A percentile compares a stretch with the other conserved stretches of the same genome.
phyloP scores from a whole-genome alignment of 345 rosid species.

The Raphanus raphanistrum region DNA sequence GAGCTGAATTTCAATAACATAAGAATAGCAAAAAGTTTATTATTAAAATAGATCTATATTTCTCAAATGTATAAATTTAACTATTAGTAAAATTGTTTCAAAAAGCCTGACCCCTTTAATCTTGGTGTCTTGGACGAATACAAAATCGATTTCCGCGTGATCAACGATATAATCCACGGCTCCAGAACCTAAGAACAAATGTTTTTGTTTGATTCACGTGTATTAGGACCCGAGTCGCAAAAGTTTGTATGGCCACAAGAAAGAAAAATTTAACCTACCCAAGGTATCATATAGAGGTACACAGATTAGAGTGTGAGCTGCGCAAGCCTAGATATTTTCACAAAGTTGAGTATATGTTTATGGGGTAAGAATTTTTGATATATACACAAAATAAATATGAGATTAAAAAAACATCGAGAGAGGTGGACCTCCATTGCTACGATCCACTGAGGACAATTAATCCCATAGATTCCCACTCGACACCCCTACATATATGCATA shows the following conservation, averaged over 20 bases:
- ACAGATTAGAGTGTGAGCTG: conserved; percentile 73
- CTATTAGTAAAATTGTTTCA: neutral
- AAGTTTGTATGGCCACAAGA: neutral
- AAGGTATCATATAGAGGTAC: conserved; percentile 97
- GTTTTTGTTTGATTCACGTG: neutral
- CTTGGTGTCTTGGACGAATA: conserved; percentile 82
- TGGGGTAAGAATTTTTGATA: neutral
- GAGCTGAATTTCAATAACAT: conserved; percentile 47
- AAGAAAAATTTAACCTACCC: conserved; percentile 46
- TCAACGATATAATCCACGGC: conserved; percentile 84
- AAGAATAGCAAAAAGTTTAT: neutral
- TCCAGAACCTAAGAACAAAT: conserved; percentile 59
- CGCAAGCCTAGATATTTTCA: conserved; percentile 64
- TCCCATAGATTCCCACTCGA: conserved; percentile 86
- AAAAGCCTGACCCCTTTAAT: conserved; percentile 53
- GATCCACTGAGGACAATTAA: conserved; percentile 95
- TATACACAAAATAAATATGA: neutral
- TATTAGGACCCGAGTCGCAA: neutral
- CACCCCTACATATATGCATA: conserved; percentile 53
- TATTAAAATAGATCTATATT: neutral
- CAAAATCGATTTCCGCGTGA: conserved; percentile 82
- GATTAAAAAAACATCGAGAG: neutral
- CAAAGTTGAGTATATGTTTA: neutral
- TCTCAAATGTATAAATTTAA: neutral
- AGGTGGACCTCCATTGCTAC: conserved; percentile 84